Evolutionary conservation across 257 asterid genomes (phyloP).

Genomic region (Fraxinus quadrangulata): DNA sequence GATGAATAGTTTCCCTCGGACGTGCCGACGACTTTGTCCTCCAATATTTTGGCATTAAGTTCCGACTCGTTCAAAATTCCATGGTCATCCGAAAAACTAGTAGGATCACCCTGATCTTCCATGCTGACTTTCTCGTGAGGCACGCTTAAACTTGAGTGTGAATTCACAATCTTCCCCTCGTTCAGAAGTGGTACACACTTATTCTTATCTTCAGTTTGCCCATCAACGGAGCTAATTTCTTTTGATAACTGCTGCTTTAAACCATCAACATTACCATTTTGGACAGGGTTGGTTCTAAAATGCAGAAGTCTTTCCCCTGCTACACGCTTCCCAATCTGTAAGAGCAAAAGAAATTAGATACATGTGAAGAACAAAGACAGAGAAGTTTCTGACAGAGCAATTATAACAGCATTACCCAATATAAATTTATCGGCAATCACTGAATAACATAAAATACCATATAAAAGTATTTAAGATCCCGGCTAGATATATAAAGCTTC

Average conservation of each 20-base stretch:
- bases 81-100: constrained; percentile 29
- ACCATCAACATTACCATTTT: constrained; percentile 30
- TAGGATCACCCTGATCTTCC: constrained; percentile 27
- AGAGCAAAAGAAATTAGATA: neutral
- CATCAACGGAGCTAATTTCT: constrained; percentile 26
- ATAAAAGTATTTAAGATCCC: neutral
- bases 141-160: constrained; percentile 19
- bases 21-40: constrained; percentile 24
- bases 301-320: constrained; percentile 29
- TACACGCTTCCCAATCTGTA: constrained; percentile 32
- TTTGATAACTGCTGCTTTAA: constrained; percentile 21
- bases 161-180: constrained; percentile 31
- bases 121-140: constrained; percentile 26
- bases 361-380: neutral
- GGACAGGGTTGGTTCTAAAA: constrained; percentile 21
- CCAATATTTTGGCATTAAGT: constrained; percentile 27
- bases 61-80: constrained; percentile 31
- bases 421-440: neutral
- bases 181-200: constrained; percentile 9
- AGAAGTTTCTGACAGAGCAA: neutral
- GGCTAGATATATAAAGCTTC: neutral
- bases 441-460: neutral
- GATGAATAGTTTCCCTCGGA: constrained; percentile 30
- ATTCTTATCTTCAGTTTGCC: constrained; percentile 28
- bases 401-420: constrained; percentile 10